Evolutionary conservation across 148 eudicot species (phyloP).

Genomic region (Rhododendron ovatum): DNA sequence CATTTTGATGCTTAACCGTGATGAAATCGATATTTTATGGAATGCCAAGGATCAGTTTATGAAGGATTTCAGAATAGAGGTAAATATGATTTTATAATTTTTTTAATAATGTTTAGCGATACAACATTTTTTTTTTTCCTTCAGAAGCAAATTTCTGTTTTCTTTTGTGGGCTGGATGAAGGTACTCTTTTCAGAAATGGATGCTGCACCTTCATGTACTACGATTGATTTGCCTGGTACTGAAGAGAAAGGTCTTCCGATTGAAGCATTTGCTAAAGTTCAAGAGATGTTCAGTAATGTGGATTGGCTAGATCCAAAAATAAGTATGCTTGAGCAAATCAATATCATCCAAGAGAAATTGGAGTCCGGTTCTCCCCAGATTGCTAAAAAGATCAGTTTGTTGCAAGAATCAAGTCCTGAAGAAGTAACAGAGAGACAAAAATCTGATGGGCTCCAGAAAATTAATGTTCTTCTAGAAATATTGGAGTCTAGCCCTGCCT

Average conservation of each 20-base stretch:
- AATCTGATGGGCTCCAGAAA: slow-evolving; percentile 2
- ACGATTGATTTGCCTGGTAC: slow-evolving; percentile 31
- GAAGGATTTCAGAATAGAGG: slow-evolving; percentile 76
- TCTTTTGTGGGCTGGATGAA: slow-evolving; percentile 22
- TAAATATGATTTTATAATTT: slow-evolving; percentile 15
- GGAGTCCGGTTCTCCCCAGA: slow-evolving; percentile 24
- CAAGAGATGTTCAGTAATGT: slow-evolving; percentile 59
- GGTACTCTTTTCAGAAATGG: slow-evolving; percentile 82
- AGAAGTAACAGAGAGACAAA: slow-evolving; percentile 11
- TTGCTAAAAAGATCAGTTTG: slow-evolving; percentile 18
- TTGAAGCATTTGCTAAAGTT: slow-evolving; percentile 70
- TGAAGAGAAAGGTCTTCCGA: slow-evolving; percentile 62
- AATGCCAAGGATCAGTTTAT: slow-evolving; percentile 58
- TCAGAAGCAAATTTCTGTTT: neutral
- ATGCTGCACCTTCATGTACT: slow-evolving; percentile 30
- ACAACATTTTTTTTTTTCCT: neutral
- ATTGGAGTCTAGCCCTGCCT: slow-evolving; percentile 23
- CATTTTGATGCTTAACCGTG: slow-evolving; percentile 70
- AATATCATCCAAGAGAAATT: slow-evolving; percentile 37
- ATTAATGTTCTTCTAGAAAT: slow-evolving; percentile 31
- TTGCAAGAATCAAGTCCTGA: slow-evolving; percentile 19
- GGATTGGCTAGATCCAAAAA: slow-evolving; percentile 53
- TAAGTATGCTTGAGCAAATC: slow-evolving; percentile 40
- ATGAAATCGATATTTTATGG: slow-evolving; percentile 72
- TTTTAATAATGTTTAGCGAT: neutral